phyloP scores from a whole-genome alignment of 1,284 basidiomycete genomes.

The Vanrija sp. region DNA sequence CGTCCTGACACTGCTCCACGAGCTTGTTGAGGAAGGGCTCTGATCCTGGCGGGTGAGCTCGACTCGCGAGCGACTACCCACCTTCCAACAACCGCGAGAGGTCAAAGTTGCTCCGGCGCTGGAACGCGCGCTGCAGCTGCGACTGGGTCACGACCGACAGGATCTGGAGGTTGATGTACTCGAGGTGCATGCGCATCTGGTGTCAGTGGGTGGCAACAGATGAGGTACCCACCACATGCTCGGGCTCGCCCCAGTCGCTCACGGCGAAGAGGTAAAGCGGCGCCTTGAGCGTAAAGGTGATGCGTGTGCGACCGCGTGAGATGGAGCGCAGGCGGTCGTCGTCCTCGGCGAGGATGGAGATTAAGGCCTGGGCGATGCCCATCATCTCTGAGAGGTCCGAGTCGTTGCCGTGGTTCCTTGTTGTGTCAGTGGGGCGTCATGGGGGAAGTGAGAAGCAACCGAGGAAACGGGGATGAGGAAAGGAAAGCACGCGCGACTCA shows the following conservation, averaged over 20 bases:
- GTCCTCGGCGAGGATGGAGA: conserved; percentile 78
- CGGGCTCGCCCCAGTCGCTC: conserved; percentile 88
- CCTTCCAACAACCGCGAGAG: conserved; percentile 78
- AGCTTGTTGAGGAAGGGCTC: conserved; percentile 74
- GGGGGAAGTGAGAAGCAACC: too few relatives aligned
- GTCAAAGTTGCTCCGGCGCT: conserved; percentile 85
- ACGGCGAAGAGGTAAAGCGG: conserved; percentile 89
- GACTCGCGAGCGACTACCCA: conserved; percentile 34
- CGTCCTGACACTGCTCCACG: conserved; percentile 65
- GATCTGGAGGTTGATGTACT: conserved; percentile 90
- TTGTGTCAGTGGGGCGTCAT: conserved; percentile 1
- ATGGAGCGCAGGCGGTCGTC: conserved; percentile 67
- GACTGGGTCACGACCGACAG: conserved; percentile 80
- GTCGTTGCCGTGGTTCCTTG: conserved; percentile 39
- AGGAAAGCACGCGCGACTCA: conserved; percentile 36
- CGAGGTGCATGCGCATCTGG: conserved; percentile 86
- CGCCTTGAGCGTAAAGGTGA: conserved; percentile 77
- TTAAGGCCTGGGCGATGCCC: conserved; percentile 89
- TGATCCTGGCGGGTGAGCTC: conserved; percentile 57
- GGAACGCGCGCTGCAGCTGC: conserved; percentile 80
- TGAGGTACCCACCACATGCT: conserved; percentile 69
- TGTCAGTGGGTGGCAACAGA: not conserved
- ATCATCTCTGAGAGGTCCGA: conserved; percentile 70
- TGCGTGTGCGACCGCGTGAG: conserved; percentile 60
- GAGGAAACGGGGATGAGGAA: too few relatives aligned